phyloP scores from a whole-genome alignment of 2,329 filamentous ascomycete species.

The Aspergillus hiratsukae region DNA sequence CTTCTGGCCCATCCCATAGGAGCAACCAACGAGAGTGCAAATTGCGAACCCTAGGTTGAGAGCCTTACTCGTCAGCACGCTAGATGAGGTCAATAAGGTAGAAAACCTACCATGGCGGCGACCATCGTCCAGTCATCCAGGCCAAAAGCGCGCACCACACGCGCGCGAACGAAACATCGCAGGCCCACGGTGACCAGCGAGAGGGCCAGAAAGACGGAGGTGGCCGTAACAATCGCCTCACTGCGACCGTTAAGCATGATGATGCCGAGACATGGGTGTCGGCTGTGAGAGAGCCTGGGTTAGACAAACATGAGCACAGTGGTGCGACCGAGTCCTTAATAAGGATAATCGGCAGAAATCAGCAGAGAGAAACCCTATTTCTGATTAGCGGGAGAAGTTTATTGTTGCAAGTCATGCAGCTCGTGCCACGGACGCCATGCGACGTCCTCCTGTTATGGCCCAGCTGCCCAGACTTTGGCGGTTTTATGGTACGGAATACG shows the following conservation, averaged over 20 bases:
- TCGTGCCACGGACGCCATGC: background rate
- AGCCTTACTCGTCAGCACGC: slow-evolving; percentile 6
- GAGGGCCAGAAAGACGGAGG: slow-evolving; percentile 28
- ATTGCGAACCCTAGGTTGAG: slow-evolving; percentile 24
- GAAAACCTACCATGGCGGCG: slow-evolving; percentile 12
- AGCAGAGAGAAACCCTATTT: background rate
- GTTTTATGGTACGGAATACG: background rate
- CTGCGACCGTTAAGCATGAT: slow-evolving; percentile 1
- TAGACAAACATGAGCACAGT: background rate
- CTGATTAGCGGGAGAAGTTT: background rate
- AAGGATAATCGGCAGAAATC: background rate
- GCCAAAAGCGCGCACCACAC: slow-evolving; percentile 28
- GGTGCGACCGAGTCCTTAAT: background rate
- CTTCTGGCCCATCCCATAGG: slow-evolving; percentile 21
- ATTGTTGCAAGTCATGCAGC: background rate
- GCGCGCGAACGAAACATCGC: slow-evolving; percentile 31
- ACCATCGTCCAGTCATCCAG: slow-evolving; percentile 20
- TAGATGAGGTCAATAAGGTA: background rate
- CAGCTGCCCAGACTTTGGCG: background rate
- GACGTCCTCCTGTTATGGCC: too few relatives aligned
- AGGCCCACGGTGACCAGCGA: slow-evolving; percentile 29
- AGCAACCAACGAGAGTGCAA: slow-evolving; percentile 23
- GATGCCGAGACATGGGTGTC: background rate
- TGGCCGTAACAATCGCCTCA: slow-evolving; percentile 11
- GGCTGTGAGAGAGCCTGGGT: background rate